A percentile compares a stretch with the other conserved stretches of the same genome.
These are phyloP conservation scores for Sonneratia caseolaris DNA, from an alignment of 345 rosid species.

Conservation along the genomic window DNA sequence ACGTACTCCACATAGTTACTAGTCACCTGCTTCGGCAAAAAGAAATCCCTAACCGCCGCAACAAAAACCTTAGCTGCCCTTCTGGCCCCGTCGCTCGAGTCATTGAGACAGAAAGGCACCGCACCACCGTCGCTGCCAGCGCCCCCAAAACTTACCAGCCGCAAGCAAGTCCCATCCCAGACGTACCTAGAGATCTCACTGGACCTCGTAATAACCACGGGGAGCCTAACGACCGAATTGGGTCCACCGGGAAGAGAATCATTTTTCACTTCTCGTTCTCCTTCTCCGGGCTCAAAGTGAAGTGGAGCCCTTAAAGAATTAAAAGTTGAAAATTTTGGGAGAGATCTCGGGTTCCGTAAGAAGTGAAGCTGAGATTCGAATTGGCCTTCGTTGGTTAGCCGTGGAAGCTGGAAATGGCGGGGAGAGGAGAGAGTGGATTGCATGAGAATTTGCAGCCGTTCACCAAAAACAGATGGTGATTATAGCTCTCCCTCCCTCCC, in stretches of 20 bases:
- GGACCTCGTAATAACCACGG: constrained; percentile 36
- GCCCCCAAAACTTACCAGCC: constrained; percentile 33
- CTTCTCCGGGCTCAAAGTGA: constrained; percentile 30
- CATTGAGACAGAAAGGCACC: constrained; percentile 20
- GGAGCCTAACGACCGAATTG: constrained; percentile 22
- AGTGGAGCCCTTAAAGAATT: constrained; percentile 28
- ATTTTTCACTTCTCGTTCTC: constrained; percentile 8
- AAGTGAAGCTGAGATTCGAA: constrained; percentile 4
- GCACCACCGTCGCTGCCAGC: constrained; percentile 10
- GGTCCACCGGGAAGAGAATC: constrained; percentile 4
- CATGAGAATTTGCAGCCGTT: constrained; percentile 25
- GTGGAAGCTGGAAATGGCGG: constrained; percentile 16
- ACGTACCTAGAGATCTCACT: constrained; percentile 51
- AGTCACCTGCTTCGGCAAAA: constrained; percentile 64
- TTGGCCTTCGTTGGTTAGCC: constrained; percentile 17
- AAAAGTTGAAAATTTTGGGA: constrained; percentile 14
- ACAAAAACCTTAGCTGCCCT: constrained; percentile 28
- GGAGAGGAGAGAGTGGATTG: constrained; percentile 29
- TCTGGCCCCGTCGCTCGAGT: constrained; percentile 29
- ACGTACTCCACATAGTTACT: constrained; percentile 56
- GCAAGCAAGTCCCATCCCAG: constrained; percentile 45
- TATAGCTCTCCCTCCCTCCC: neutral
- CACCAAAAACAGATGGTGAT: neutral
- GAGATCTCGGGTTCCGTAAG: constrained; percentile 11
- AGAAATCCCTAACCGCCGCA: constrained; percentile 46